Base-by-base conservation (phyloP, 2,329 filamentous ascomycete species). In the Penicillium sp. region DNA sequence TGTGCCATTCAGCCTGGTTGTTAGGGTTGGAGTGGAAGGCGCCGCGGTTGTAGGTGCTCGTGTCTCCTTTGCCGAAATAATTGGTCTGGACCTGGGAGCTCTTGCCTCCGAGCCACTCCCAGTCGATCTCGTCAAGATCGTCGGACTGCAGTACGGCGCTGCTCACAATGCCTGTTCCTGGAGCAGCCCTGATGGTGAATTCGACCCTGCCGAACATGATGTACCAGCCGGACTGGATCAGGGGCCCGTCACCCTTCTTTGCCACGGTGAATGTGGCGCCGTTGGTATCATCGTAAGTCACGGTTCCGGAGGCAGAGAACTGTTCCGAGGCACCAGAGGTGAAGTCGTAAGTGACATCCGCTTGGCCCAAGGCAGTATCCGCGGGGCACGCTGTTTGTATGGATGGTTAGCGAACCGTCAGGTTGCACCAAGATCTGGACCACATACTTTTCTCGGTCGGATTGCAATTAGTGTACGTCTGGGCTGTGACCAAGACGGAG, bases 181-280 rank as follows among this genome's bases (percentile, higher is more conserved):
- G 87, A 9, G 94, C 91, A 24, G 90, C 85, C 74, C 93, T 92
- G 78, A 96, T 81, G 29, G 84, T 86, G 61, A 92, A 84, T 60
- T 95, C 88, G 67, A 96, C 89, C 58, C 87, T 88, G 61, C 94
- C 94, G 71, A 96, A 99, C 94, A 99, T 97, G 77, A 99, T 96
- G 80, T 96, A 97, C 83, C 95, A 97, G 65, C 94, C 84, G 56
- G 91, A 95, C 59, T 82, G 82, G 56, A 99, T 83, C 70, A 93
- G 88, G 0, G 94, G 94, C 3, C 90, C 84, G 68, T 99, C 90
- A 52, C 93, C 92, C 46, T 85, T 80, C 66, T 85, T 77, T 47
- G 84, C 74, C 47, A 99, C 86, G 24, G 89, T 91, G 70, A 99
- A 95, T 15, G 83, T 83, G 24, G 83, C 92, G 53, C 94, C 94